Percentiles rank a stretch among this genome's conserved stretches.
phyloP scores from a whole-genome alignment of 345 rosid species.

The Brassica incana region DNA sequence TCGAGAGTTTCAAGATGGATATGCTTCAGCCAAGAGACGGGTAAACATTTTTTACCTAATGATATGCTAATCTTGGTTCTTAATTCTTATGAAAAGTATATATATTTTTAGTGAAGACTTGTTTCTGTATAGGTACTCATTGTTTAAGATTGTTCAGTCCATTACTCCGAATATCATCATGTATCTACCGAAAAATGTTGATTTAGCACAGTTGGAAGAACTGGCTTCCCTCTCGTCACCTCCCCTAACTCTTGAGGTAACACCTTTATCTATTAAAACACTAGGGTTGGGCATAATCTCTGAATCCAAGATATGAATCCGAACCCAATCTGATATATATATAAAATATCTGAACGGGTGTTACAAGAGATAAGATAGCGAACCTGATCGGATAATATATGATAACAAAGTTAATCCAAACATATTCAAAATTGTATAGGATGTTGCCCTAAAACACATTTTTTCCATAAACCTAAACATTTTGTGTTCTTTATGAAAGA shows the following conservation, averaged over 20 bases:
- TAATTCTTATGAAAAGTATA: background rate
- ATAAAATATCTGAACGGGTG: too few relatives aligned
- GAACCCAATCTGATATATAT: background rate
- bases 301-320: background rate
- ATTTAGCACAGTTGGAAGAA: slow-evolving; percentile 33
- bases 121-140: slow-evolving; percentile 13
- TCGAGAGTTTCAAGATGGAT: slow-evolving; percentile 43
- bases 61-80: background rate
- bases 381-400: background rate
- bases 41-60: slow-evolving; percentile 20
- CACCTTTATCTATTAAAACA: background rate
- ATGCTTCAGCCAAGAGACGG: slow-evolving; percentile 50
- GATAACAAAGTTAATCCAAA: background rate
- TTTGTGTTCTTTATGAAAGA: background rate
- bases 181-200: slow-evolving; percentile 36
- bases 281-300: background rate
- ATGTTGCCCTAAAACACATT: background rate
- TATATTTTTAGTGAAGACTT: background rate
- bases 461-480: background rate
- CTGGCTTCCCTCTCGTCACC: slow-evolving; percentile 35
- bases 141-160: slow-evolving; percentile 33
- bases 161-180: slow-evolving; percentile 29
- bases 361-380: background rate
- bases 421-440: background rate
- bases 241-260: slow-evolving; percentile 36